Base-by-base conservation (phyloP, 2,329 filamentous ascomycete species). In the Neonectria ditissima region DNA sequence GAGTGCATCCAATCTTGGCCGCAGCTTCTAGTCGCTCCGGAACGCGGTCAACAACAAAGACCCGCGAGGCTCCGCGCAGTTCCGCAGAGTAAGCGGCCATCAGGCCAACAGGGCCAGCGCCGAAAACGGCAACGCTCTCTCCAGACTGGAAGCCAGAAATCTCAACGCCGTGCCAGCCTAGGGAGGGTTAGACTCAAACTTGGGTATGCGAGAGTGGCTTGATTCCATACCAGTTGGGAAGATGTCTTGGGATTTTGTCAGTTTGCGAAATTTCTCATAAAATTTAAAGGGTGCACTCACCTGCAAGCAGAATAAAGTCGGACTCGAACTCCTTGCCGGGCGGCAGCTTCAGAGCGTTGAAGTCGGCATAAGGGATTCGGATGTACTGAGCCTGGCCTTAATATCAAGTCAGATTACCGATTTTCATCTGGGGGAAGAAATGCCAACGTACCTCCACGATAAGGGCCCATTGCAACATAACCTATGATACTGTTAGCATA, bases 11-110 rank as follows among this genome's bases (percentile, higher is more conserved):
- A 47, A 91, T 91, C 73, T 87, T 88, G 72, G 86, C 80, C 0
- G 88, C 89, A 1, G 84, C 82, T 10, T 83, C 79, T 2, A 91
- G 76, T 16, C 89, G 81, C 71, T 89, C 87, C 0, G 83, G 81
- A 0, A 91, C 87, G 26, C 85, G 84, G 65, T 91, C 89, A 5
- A 91, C 86, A 0, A 89, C 86, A 57, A 82, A 91, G 0, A 91
- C 86, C 14, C 80, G 83, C 9, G 84, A 86, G 1, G 88, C 89
- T 3, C 89, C 89, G 0, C 88, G 83, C 3, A 91, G 75, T 1
- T 85, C 75, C 1, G 85, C 89, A 0, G 84, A 88, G 74, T 91
- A 91, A 4, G 89, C 89, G 3, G 88, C 87, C 84, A 91, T 89
- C 5, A 91, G 76, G 1, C 89, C 89, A 1, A 91, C 88, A 0